Evolutionary conservation across 306 rosid genomes (phyloP).

Genomic region (Hippophae gyantsensis): DNA sequence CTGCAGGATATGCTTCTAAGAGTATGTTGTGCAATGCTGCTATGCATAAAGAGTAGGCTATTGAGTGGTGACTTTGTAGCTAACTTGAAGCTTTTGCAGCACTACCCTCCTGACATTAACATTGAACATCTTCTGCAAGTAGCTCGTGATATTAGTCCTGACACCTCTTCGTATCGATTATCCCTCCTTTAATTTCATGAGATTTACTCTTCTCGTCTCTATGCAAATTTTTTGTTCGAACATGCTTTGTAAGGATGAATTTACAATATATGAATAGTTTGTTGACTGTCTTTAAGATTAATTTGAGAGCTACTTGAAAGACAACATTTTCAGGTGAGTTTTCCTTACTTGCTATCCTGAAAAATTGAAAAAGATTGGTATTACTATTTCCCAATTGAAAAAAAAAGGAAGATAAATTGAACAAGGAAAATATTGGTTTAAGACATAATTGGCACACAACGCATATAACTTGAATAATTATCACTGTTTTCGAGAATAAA

Average conservation of each 20-base stretch:
- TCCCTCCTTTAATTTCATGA: constrained; percentile 18
- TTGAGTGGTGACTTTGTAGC: constrained; percentile 65
- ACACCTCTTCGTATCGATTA: constrained; percentile 43
- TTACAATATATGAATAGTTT: no score
- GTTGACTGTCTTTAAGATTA: no score
- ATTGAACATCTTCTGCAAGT: constrained; percentile 62
- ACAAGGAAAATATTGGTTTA: no score
- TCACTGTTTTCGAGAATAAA: no score
- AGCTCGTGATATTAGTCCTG: constrained; percentile 55
- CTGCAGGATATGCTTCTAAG: constrained; percentile 79
- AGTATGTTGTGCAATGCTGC: constrained; percentile 72
- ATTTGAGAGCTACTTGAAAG: no score
- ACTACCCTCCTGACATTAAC: constrained; percentile 47
- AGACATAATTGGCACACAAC: no score
- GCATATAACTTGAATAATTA: no score
- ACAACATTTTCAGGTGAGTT: not conserved
- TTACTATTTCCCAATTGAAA: no score
- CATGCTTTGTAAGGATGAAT: constrained; percentile 12
- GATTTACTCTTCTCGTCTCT: not conserved
- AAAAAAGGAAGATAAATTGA: no score
- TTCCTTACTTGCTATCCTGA: no score
- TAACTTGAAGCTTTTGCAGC: constrained; percentile 62
- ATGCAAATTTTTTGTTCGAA: not conserved
- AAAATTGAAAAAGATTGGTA: no score
- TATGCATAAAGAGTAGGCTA: constrained; percentile 51